These are phyloP conservation scores for Neurospora crassa DNA, from an alignment of 2,329 filamentous ascomycete genomes.

Conservation along the genomic window DNA sequence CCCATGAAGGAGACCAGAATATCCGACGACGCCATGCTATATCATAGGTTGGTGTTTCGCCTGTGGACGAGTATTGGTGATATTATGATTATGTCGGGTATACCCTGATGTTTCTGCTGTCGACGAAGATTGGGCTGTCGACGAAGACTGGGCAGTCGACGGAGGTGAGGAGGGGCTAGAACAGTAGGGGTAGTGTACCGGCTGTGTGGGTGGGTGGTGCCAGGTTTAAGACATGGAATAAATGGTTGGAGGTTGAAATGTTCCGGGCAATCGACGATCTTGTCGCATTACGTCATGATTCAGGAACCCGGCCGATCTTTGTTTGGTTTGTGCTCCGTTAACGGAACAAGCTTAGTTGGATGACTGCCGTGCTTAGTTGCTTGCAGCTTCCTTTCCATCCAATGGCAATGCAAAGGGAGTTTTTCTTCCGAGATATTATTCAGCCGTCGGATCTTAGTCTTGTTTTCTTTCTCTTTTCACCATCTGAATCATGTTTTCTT, in stretches of 20 bases:
- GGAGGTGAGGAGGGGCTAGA: neutral
- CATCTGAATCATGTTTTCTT: neutral
- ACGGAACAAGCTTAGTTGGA: neutral
- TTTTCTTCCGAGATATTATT: neutral
- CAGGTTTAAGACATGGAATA: too few relatives aligned
- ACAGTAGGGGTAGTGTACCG: neutral
- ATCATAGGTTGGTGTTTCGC: neutral
- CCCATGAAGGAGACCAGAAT: slow-evolving; percentile 30
- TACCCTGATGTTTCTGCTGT: neutral
- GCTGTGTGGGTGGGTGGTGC: neutral
- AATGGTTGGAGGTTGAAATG: neutral
- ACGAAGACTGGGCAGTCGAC: neutral
- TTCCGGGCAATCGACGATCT: neutral
- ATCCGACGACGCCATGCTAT: slow-evolving; percentile 3
- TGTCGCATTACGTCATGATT: neutral
- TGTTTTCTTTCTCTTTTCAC: neutral
- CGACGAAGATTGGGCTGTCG: neutral
- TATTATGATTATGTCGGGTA: neutral
- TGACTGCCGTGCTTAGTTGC: neutral
- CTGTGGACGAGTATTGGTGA: neutral
- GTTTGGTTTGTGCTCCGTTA: too few relatives aligned
- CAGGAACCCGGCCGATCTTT: neutral
- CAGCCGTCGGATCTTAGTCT: neutral
- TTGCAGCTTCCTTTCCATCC: neutral
- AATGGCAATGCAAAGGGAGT: neutral